These are phyloP conservation scores for Acanthamoeba culbertsoni DNA, from an alignment of 208 protist genomes.

Conservation along the genomic window DNA sequence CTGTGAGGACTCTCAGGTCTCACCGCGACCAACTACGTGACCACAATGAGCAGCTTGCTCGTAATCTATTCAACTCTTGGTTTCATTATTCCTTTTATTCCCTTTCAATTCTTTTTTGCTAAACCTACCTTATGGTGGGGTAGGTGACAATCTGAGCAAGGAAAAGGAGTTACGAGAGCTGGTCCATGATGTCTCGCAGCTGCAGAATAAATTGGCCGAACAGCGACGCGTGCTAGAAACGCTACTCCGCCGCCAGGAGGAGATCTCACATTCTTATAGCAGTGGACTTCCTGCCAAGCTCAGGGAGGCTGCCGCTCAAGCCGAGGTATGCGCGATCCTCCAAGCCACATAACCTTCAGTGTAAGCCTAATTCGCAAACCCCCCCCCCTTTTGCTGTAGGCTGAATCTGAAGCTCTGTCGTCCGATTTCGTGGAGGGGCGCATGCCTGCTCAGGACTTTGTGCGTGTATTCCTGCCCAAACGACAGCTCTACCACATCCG, in stretches of 20 bases:
- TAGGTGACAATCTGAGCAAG: neutral
- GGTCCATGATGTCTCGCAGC: neutral
- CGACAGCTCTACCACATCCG: neutral
- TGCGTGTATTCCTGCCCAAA: neutral
- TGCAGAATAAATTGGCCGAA: neutral
- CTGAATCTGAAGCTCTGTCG: neutral
- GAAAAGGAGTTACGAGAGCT: slow-evolving; percentile 9
- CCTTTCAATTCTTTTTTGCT: neutral
- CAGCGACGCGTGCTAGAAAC: neutral
- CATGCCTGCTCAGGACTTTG: neutral
- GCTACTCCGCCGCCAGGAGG: neutral
- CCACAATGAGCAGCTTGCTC: neutral
- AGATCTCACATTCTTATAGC: neutral
- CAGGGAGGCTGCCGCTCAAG: neutral
- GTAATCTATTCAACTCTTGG: neutral
- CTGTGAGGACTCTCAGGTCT: neutral
- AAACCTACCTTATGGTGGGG: neutral
- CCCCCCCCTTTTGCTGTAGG: neutral
- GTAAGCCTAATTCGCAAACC: neutral
- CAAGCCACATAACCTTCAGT: neutral
- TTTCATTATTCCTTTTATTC: neutral
- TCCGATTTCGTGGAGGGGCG: neutral
- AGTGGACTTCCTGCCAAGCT: neutral
- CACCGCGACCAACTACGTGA: neutral
- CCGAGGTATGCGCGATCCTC: neutral